phyloP scores from a whole-genome alignment of 176 grass and related monocot species.

The sorghum (Sorghum bicolor) region DNA sequence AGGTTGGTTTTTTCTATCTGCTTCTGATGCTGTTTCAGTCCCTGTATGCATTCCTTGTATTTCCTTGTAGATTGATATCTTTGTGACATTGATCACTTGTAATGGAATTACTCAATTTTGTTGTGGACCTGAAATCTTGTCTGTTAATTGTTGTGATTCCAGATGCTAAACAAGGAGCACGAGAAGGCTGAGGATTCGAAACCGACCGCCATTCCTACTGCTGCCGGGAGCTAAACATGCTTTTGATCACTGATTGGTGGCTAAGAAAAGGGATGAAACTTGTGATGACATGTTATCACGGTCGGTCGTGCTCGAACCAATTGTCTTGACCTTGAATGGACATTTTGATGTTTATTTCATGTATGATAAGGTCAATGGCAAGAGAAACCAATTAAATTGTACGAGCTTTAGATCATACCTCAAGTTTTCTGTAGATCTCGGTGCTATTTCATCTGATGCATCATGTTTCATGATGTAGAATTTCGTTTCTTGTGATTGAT shows the following conservation, averaged over 20 bases:
- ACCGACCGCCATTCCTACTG: constrained; percentile 37
- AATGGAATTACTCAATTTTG: background rate
- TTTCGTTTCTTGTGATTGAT: constrained; percentile 3
- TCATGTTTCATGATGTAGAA: constrained; percentile 23
- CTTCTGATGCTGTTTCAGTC: background rate
- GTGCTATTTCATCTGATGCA: constrained; percentile 5
- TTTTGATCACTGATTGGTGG: background rate
- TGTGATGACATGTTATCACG: constrained; percentile 32
- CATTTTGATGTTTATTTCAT: constrained; percentile 30
- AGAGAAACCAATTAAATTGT: constrained; percentile 14
- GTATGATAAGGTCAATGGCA: constrained; percentile 41
- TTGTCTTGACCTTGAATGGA: constrained; percentile 42
- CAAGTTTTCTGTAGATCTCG: constrained; percentile 22
- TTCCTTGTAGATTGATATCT: background rate
- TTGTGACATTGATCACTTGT: background rate
- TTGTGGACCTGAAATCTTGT: background rate
- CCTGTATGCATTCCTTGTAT: background rate
- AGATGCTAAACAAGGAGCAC: constrained; percentile 97
- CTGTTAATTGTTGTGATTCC: background rate
- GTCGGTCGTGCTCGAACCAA: constrained; percentile 18
- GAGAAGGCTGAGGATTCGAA: constrained; percentile 86
- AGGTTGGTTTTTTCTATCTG: constrained; percentile 38
- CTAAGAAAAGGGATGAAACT: background rate
- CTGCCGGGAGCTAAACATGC: constrained; percentile 47
- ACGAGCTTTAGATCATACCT: constrained; percentile 30